phyloP scores from a whole-genome alignment of 1,139 yeast species.

The Candida pseudocylindracea region DNA sequence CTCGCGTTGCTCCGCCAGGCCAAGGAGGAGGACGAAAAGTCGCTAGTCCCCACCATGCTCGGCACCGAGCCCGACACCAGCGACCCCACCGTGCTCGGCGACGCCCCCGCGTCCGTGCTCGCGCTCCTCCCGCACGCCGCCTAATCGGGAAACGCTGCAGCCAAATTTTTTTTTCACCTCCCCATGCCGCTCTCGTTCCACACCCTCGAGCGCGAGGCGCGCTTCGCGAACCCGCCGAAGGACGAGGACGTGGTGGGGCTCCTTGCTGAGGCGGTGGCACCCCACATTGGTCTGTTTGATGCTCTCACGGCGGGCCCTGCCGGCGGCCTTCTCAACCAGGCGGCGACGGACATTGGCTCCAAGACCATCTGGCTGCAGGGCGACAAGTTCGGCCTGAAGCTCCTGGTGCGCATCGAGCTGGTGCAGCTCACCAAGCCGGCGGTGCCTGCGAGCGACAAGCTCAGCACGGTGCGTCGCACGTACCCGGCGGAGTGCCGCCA shows the following conservation, averaged over 20 bases:
- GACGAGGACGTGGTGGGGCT: slow-evolving; percentile 69
- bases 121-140: background rate
- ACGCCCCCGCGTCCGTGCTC: too few relatives aligned
- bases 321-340: slow-evolving; percentile 71
- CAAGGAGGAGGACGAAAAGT: too few relatives aligned
- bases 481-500: slow-evolving; percentile 85
- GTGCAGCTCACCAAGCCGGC: slow-evolving; percentile 77
- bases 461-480: slow-evolving; percentile 61
- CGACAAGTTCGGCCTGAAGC: slow-evolving; percentile 65
- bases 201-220: slow-evolving; percentile 71
- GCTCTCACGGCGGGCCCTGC: slow-evolving; percentile 77
- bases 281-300: slow-evolving; percentile 91
- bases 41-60: too few relatives aligned
- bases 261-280: slow-evolving; percentile 72
- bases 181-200: slow-evolving; percentile 34
- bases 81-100: too few relatives aligned
- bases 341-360: slow-evolving; percentile 72
- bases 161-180: background rate
- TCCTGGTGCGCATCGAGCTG: slow-evolving; percentile 58
- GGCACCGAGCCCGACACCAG: too few relatives aligned
- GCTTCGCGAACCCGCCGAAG: slow-evolving; percentile 78
- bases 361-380: slow-evolving; percentile 69
- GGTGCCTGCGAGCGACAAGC: slow-evolving; percentile 51
- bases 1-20: too few relatives aligned
- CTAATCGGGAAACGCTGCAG: slow-evolving; percentile 1